These are phyloP conservation scores for Backusella westeae DNA, from an alignment of 192 early-diverging fungal species.

Conservation along the genomic window DNA sequence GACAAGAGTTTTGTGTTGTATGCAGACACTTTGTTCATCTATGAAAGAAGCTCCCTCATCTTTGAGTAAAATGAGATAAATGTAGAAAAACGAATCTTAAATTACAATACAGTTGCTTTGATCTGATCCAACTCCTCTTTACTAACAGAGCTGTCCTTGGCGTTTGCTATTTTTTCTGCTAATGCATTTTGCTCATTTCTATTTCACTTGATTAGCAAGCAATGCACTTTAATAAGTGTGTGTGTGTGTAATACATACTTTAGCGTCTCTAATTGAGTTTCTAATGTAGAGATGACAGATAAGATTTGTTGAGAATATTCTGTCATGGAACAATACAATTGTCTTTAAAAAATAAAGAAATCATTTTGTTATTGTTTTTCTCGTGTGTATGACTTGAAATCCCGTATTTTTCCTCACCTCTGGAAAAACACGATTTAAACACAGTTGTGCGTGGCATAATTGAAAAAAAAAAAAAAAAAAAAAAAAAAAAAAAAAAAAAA, in stretches of 20 bases:
- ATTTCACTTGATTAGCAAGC: not conserved
- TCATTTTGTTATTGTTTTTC: not conserved
- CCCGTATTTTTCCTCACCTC: not conserved
- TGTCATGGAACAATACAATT: not conserved
- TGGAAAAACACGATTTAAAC: too few species aligned
- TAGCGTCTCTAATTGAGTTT: not conserved
- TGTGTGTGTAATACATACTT: not conserved
- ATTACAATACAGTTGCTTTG: constrained; percentile 9
- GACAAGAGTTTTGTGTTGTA: constrained; percentile 32
- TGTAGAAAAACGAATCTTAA: not conserved
- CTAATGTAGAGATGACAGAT: not conserved
- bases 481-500: not conserved
- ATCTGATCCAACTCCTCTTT: constrained; percentile 3
- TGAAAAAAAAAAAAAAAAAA: not conserved
- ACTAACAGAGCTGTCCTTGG: not conserved
- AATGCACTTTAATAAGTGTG: not conserved
- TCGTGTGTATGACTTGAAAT: not conserved
- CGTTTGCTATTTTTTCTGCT: not conserved
- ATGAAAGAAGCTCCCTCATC: not conserved
- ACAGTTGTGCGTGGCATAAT: too few species aligned
- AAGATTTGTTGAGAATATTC: not conserved
- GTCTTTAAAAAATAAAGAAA: not conserved
- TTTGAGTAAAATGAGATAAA: not conserved
- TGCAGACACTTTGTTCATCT: constrained; percentile 19
- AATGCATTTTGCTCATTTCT: constrained; percentile 4